These are phyloP conservation scores for Arabidopsis hybrid DNA, from an alignment of 441 rosid species.

Conservation along the genomic window DNA sequence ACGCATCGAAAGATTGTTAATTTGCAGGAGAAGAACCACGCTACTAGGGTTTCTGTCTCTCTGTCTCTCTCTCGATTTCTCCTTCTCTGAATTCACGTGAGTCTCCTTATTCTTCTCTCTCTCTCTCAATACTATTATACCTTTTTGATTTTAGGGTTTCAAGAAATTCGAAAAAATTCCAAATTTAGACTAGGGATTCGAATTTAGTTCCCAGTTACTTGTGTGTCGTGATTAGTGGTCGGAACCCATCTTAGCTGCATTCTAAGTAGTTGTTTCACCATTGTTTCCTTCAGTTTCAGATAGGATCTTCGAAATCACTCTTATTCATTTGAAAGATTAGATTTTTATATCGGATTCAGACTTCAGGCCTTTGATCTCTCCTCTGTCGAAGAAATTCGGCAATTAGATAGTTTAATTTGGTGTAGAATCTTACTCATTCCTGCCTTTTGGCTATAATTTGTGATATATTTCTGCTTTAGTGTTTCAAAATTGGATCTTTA, in stretches of 20 bases:
- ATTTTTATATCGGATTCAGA: not conserved
- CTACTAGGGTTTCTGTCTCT: conserved; percentile 41
- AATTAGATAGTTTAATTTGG: not conserved
- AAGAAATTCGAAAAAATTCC: conserved; percentile 4
- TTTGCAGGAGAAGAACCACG: conserved; percentile 16
- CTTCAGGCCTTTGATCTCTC: conserved; percentile 28
- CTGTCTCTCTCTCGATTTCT: conserved; percentile 9
- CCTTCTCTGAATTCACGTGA: conserved; percentile 29
- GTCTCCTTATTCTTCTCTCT: conserved; percentile 13
- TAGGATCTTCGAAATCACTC: conserved; percentile 15
- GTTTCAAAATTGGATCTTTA: not conserved
- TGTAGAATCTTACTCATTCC: not conserved
- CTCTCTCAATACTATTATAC: not conserved
- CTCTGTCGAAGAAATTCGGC: not conserved
- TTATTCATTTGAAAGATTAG: conserved; percentile 2
- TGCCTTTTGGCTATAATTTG: not conserved
- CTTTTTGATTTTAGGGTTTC: conserved; percentile 23
- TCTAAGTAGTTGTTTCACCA: conserved; percentile 6
- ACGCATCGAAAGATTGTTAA: conserved; percentile 1
- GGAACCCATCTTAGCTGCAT: not conserved
- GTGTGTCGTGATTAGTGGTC: too few species aligned
- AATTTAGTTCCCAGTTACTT: not conserved
- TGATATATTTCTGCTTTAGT: not conserved
- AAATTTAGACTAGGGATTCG: conserved; percentile 22
- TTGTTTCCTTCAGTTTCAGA: conserved; percentile 27